Base-by-base conservation (phyloP, 176 grass and related monocot species). In the Oryza coarctata region DNA sequence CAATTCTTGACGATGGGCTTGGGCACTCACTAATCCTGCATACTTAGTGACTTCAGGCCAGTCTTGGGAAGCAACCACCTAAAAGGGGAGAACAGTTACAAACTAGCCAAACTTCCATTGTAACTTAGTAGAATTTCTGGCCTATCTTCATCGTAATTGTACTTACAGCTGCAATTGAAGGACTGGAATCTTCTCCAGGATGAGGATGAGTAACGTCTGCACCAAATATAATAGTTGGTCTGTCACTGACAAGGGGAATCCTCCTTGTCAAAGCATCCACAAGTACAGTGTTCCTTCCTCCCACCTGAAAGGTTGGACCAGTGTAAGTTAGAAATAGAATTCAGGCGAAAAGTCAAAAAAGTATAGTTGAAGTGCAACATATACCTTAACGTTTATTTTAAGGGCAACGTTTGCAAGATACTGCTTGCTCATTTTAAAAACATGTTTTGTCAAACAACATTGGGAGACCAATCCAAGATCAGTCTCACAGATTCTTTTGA, bases 1-100 rank as follows among this genome's bases (percentile, higher is more conserved):
- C 49, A 97, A 79, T 61, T 97, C 94, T 57, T 94, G 94, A 23
- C 94, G 83, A 82, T 97, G 94, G 14, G 94, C 89, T 86, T 97
- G 94, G 43, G 94, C 94, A 38, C 87, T 92, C 64, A 92, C 91
- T 63, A 94, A 68, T 86, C 94, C 94, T 39, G 92, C 89, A 90
- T 97, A 97, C 68, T 94, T 94, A 68, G 94, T 94, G 57, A 97
- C 85, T 74, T 97, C 94, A 31, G 92, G 92, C 92, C 94, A 97
- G 77, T 97, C 94, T 79, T 94, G 94, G 9, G 94, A 97, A 80
- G 94, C 94, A 90, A 97, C 94, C 67, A 97, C 94, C 94, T 97
- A 75, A 39, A 43, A 55, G 55, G 7, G n/a, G 28, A 17, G 45
- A 60, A 7, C 67, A 41, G 52, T 41, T 18, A 69, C 1, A 10